These are phyloP conservation scores for Penicillium maclennaniae DNA, from an alignment of 495 filamentous ascomycete genomes.

Conservation along the genomic window DNA sequence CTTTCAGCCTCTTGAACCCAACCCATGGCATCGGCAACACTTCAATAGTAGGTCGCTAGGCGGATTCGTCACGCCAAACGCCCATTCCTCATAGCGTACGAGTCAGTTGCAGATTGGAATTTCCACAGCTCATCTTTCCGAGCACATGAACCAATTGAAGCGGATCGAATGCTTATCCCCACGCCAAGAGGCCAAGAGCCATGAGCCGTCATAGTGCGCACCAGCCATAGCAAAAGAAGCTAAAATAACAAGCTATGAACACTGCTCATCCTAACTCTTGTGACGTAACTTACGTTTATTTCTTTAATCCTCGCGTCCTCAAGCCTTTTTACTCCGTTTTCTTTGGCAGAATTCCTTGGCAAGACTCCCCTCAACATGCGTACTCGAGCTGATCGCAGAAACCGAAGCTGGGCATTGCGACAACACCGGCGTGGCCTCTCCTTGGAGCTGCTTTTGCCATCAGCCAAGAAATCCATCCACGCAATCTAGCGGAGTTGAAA, in stretches of 20 bases:
- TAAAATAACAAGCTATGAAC: neutral
- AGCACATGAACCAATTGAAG: slow-evolving; percentile 7
- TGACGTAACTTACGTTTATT: slow-evolving; percentile 3
- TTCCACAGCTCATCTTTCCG: slow-evolving; percentile 11
- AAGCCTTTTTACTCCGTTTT: neutral
- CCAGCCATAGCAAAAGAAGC: slow-evolving; percentile 6
- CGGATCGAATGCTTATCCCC: slow-evolving; percentile 1
- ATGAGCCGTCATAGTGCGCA: slow-evolving; percentile 14
- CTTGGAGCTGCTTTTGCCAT: neutral
- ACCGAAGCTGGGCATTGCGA: slow-evolving; percentile 2
- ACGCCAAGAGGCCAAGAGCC: slow-evolving; percentile 27
- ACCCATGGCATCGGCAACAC: neutral
- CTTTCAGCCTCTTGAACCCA: neutral
- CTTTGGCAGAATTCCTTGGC: neutral
- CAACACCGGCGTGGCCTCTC: neutral
- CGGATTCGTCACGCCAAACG: neutral
- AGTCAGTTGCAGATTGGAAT: neutral
- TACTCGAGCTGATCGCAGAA: neutral
- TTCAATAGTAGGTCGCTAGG: neutral
- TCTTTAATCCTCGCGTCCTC: neutral
- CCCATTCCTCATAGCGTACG: neutral
- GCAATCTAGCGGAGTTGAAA: slow-evolving; percentile 3
- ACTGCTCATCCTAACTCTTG: slow-evolving; percentile 10
- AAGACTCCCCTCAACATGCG: neutral
- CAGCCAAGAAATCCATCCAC: slow-evolving; percentile 6